Evolutionary conservation across 257 asterid species (phyloP), one percentile per base, ranked within the genome.

Genomic region (Solanum habrochaites): DNA sequence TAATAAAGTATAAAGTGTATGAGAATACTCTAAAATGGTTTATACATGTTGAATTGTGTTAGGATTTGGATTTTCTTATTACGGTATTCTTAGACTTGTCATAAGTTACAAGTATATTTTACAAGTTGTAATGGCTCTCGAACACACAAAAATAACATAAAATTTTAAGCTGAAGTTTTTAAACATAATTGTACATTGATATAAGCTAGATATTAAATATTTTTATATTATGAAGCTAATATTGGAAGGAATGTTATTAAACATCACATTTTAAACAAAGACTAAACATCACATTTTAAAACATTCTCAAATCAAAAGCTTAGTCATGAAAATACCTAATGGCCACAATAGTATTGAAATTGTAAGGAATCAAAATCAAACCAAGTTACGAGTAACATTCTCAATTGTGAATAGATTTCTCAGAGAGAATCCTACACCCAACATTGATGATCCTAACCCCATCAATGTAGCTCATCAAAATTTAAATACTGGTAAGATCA

Each of bases 401-500:
- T 67, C 73, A 15, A 0, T 16, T 4, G 13, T 16, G n/a, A 14
- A 32, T 32, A 70, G 3, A 9, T 70, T 7, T 21, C 14, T 70
- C 3, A 2, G 2, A 4, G 43, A 2, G 42, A 31, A 29, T 29
- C 42, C 20, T 15, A 2, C 23, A 15, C 3, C 12, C 0, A 5
- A 15, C 1, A 16, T 0, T 69, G 3, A 31, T 31, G n/a, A 4
- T 16, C 4, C 10, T 8, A 32, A 70, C 13, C 43, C 25, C 14
- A 21, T 8, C 43, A 7, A 13, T 27, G 39, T 6, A 3, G 21
- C n/a, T 15, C n/a, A 31, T 70, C 43, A 9, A 70, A 16, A 16
- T 32, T 7, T 7, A 4, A 32, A 9, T 8, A 0, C 4, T 31
- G 4, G 5, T 3, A 14, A 2, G 25, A 1, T 70, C 11, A 70